Conservation (phyloP, 495 filamentous ascomycete genomes). For the Aspergillus baeticus region DNA sequence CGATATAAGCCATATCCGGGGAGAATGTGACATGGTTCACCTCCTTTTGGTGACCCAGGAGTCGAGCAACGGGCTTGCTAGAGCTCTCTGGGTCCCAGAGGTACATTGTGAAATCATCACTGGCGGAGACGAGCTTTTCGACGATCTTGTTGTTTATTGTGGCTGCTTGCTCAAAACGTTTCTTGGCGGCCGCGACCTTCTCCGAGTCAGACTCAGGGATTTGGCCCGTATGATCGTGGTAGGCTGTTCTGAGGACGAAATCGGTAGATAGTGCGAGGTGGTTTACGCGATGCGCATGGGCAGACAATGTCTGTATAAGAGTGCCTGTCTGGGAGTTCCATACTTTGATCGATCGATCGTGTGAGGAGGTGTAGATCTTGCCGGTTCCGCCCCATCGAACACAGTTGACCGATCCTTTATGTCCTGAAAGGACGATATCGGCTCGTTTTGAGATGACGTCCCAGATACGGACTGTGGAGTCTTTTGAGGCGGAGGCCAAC, state of each 20-base stretch:
- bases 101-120: slow-evolving; percentile 95
- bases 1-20: slow-evolving; percentile 81
- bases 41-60: slow-evolving; percentile 92
- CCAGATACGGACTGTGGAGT: slow-evolving; percentile 89
- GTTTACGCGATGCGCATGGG: slow-evolving; percentile 95
- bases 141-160: slow-evolving; percentile 73
- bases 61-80: slow-evolving; percentile 80
- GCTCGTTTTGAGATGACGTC: slow-evolving; percentile 73
- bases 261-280: slow-evolving; percentile 94
- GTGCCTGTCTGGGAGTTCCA: slow-evolving; percentile 83
- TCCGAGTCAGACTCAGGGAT: slow-evolving; percentile 67
- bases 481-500: slow-evolving; percentile 86
- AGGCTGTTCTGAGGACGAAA: slow-evolving; percentile 82
- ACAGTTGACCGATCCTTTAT: slow-evolving; percentile 84
- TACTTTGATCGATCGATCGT: slow-evolving; percentile 90
- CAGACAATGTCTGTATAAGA: slow-evolving; percentile 71
- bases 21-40: slow-evolving; percentile 96
- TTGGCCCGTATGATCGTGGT: slow-evolving; percentile 77
- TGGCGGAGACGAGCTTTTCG: slow-evolving; percentile 85
- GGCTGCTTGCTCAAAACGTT: slow-evolving; percentile 87
- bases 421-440: slow-evolving; percentile 79
- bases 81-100: slow-evolving; percentile 85
- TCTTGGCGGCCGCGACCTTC: slow-evolving; percentile 71
- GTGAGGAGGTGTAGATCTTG: slow-evolving; percentile 82
- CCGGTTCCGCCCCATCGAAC: slow-evolving; percentile 94